Conservation (phyloP, 2,329 filamentous ascomycete species). For the Ascochyta viciae-villosae region DNA sequence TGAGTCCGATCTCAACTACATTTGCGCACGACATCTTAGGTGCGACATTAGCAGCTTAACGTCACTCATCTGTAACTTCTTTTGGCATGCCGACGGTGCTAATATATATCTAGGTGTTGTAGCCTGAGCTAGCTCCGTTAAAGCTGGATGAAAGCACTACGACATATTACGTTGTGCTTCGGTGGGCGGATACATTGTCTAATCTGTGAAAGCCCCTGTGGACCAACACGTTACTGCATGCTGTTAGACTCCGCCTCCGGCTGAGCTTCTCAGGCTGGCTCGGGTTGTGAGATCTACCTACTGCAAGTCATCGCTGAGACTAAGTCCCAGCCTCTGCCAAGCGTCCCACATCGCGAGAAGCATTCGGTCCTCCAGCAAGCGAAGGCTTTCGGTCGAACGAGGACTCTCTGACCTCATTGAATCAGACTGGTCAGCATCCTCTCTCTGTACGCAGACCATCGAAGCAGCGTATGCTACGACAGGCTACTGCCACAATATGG, state of each 20-base stretch:
- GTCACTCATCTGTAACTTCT: background rate
- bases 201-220: background rate
- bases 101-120: background rate
- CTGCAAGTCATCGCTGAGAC: slow-evolving; percentile 4
- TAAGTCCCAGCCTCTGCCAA: background rate
- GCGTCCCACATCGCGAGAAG: background rate
- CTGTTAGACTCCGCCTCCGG: background rate
- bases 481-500: background rate
- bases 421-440: background rate
- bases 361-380: background rate
- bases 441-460: background rate
- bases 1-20: background rate
- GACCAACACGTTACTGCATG: background rate
- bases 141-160: background rate
- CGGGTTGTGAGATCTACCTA: background rate
- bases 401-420: background rate
- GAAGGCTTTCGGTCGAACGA: background rate
- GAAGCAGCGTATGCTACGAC: background rate
- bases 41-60: background rate
- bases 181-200: background rate
- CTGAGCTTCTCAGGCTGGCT: background rate
- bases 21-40: background rate
- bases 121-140: background rate
- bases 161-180: background rate
- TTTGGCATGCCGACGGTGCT: background rate